These are phyloP conservation scores for Aspergillus fischeri DNA, from an alignment of 2,329 filamentous ascomycete genomes.

Conservation along the genomic window DNA sequence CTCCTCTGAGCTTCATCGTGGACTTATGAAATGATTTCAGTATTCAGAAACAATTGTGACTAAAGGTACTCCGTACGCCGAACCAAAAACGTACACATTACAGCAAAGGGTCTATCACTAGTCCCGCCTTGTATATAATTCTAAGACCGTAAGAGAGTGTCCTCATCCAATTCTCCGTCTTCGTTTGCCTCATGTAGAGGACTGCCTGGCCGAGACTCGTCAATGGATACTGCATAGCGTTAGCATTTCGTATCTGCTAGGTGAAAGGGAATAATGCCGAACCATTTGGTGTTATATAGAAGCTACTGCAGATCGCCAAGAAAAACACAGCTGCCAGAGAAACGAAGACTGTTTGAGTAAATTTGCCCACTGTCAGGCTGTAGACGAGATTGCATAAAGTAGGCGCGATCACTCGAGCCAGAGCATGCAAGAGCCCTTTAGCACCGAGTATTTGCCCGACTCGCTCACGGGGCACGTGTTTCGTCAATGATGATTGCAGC, in stretches of 20 bases:
- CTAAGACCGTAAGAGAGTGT: conserved; percentile 5
- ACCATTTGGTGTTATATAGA: conserved; percentile 72
- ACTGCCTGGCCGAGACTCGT: conserved; percentile 6
- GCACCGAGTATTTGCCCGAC: conserved; percentile 88
- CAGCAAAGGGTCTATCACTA: neutral
- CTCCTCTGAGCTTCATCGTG: too few species aligned
- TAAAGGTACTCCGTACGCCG: neutral
- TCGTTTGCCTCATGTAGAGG: conserved; percentile 17
- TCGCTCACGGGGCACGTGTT: conserved; percentile 78
- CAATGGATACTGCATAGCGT: conserved; percentile 18
- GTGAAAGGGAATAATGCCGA: conserved; percentile 36
- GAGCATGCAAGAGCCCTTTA: conserved; percentile 76
- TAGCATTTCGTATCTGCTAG: conserved; percentile 3
- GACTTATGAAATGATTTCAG: too few species aligned
- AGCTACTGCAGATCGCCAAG: conserved; percentile 61
- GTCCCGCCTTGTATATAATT: neutral
- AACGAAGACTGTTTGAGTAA: conserved; percentile 79
- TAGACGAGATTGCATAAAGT: conserved; percentile 84
- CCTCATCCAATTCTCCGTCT: conserved; percentile 17
- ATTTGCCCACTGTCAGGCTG: conserved; percentile 70
- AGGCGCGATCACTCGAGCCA: conserved; percentile 74
- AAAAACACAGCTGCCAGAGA: conserved; percentile 65
- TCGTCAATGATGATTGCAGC: conserved; percentile 78
- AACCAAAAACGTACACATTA: neutral
- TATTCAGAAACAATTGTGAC: neutral